phyloP scores from a whole-genome alignment of 805 yeast species.

The Sugiyamaella lignohabitans region DNA sequence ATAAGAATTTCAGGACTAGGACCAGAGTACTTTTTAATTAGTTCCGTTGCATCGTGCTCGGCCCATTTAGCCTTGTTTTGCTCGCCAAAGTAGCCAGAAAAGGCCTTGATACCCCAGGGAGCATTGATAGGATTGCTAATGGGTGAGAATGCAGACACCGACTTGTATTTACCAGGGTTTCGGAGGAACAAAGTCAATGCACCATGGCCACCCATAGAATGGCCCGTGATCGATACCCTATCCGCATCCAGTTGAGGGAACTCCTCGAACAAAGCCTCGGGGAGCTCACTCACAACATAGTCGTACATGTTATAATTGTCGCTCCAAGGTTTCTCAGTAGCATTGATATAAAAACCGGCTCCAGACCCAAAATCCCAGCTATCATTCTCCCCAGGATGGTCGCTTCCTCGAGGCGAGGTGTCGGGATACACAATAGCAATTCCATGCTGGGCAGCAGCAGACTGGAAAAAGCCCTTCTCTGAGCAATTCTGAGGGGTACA shows the following conservation, averaged over 20 bases:
- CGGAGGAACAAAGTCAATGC: slow-evolving; percentile 66
- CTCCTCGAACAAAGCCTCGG: slow-evolving; percentile 41
- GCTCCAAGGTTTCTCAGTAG: slow-evolving; percentile 66
- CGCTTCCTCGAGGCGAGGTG: slow-evolving; percentile 89
- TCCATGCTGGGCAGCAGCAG: slow-evolving; percentile 72
- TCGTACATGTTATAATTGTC: slow-evolving; percentile 79
- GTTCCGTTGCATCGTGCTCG: slow-evolving; percentile 76
- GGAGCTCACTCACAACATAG: slow-evolving; percentile 71
- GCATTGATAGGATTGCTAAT: slow-evolving; percentile 69
- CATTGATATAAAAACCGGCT: slow-evolving; percentile 91
- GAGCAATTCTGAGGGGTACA: slow-evolving; percentile 91
- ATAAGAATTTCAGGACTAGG: slow-evolving; percentile 59
- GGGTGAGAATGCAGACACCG: slow-evolving; percentile 89
- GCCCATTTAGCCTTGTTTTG: slow-evolving; percentile 53
- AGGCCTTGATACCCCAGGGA: slow-evolving; percentile 88
- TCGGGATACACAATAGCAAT: slow-evolving; percentile 91
- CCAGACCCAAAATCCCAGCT: slow-evolving; percentile 89
- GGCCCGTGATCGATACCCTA: slow-evolving; percentile 79
- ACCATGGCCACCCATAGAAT: slow-evolving; percentile 98
- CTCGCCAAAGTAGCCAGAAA: slow-evolving; percentile 66
- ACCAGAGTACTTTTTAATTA: slow-evolving; percentile 53
- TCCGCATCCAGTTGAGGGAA: slow-evolving; percentile 44
- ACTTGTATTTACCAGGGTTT: slow-evolving; percentile 65
- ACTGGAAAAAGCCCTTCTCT: slow-evolving; percentile 85
- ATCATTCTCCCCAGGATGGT: slow-evolving; percentile 72